Conservation (phyloP, 2,329 filamentous ascomycete species). For the Magnaporthiopsis rhizophila region DNA sequence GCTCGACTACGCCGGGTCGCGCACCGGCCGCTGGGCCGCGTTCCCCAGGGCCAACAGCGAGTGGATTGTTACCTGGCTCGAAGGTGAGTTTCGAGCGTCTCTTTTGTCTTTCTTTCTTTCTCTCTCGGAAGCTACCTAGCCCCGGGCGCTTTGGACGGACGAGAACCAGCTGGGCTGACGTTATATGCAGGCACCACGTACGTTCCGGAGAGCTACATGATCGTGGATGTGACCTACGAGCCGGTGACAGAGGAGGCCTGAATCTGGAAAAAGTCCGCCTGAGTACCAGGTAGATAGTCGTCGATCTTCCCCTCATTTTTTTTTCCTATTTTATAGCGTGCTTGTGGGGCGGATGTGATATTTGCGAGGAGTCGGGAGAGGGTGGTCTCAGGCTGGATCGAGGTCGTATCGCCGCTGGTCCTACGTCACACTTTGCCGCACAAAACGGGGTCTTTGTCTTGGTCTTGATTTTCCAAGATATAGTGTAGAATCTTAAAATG, state of each 20-base stretch:
- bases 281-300: too few relatives aligned
- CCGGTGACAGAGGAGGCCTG: background rate
- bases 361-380: background rate
- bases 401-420: background rate
- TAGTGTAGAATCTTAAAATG: background rate
- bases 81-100: background rate
- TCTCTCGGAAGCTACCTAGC: too few relatives aligned
- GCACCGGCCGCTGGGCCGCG: conserved; percentile 1
- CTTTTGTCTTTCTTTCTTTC: too few relatives aligned
- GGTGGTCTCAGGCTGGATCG: too few relatives aligned
- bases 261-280: background rate
- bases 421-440: background rate
- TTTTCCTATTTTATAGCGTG: too few relatives aligned
- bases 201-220: conserved; percentile 2
- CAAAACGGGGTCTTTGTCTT: background rate
- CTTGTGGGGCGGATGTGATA: background rate
- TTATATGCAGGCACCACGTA: background rate
- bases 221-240: conserved; percentile 1
- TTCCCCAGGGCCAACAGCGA: background rate
- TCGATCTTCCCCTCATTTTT: too few relatives aligned
- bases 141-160: background rate
- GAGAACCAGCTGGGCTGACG: background rate
- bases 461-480: background rate
- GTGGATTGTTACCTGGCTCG: conserved; percentile 4
- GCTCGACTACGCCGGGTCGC: conserved; percentile 3